These are phyloP conservation scores for Epichloe sylvatica DNA, from an alignment of 2,329 filamentous ascomycete genomes.

Conservation along the genomic window DNA sequence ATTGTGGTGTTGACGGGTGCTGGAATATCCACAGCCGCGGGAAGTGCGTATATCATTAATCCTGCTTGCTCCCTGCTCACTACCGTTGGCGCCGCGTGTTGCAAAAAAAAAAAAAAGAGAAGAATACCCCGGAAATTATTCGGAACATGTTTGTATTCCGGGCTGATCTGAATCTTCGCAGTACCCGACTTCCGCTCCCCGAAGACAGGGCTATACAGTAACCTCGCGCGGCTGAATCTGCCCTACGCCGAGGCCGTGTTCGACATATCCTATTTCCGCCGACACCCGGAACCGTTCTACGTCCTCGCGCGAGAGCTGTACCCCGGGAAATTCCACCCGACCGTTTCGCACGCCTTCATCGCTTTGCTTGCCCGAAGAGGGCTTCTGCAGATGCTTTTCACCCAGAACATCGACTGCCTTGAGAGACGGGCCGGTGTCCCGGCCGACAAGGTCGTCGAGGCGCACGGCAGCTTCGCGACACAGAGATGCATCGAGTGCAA, in stretches of 20 bases:
- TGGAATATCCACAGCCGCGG: slow-evolving; percentile 66
- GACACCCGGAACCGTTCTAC: slow-evolving; percentile 83
- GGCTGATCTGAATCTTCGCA: slow-evolving; percentile 10
- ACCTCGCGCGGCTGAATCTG: slow-evolving; percentile 71
- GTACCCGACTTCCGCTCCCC: slow-evolving; percentile 94
- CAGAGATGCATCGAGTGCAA: slow-evolving; percentile 89
- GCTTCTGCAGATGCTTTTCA: slow-evolving; percentile 74
- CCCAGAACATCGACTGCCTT: slow-evolving; percentile 94
- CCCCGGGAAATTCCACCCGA: slow-evolving; percentile 78
- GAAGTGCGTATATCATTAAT: slow-evolving; percentile 28
- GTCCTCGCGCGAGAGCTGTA: slow-evolving; percentile 83
- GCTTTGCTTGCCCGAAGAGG: slow-evolving; percentile 66
- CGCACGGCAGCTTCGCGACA: slow-evolving; percentile 85
- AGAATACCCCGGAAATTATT: too few species aligned
- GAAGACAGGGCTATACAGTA: slow-evolving; percentile 85
- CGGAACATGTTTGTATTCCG: too few species aligned
- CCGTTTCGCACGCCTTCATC: slow-evolving; percentile 81
- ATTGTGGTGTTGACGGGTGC: slow-evolving; percentile 88
- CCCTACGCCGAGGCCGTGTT: slow-evolving; percentile 89
- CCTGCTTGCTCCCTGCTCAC: too few species aligned
- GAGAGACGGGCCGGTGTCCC: slow-evolving; percentile 80
- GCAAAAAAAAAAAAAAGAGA: too few species aligned
- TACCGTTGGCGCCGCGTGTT: too few species aligned
- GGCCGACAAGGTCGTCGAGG: slow-evolving; percentile 69
- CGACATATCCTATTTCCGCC: slow-evolving; percentile 76